Percentiles rank a stretch among this genome's conserved stretches.
These are phyloP conservation scores for Boletus vinaceobasis DNA, from an alignment of 768 basidiomycete species.

Conservation along the genomic window DNA sequence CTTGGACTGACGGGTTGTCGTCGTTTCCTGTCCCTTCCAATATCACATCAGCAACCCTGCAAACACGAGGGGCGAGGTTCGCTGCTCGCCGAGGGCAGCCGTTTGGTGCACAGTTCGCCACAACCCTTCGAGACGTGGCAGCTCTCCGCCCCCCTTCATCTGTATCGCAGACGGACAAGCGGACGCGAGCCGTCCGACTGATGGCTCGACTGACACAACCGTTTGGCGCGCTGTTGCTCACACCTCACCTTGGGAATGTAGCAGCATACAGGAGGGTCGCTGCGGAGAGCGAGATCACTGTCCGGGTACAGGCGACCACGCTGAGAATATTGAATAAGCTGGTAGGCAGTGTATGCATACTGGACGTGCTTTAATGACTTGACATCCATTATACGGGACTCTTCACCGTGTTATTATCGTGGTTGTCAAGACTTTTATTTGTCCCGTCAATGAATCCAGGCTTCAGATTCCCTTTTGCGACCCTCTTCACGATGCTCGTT, in stretches of 20 bases:
- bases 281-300: conserved; percentile 7
- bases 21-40: background rate
- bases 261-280: conserved; percentile 10
- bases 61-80: background rate
- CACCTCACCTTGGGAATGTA: background rate
- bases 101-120: too few relatives aligned
- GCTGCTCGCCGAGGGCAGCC: too few relatives aligned
- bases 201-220: background rate
- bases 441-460: too few relatives aligned
- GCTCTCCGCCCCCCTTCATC: background rate
- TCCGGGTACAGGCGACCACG: conserved; percentile 1
- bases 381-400: too few relatives aligned
- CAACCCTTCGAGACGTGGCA: background rate
- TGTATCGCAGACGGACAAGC: background rate
- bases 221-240: conserved; percentile 11
- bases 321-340: background rate
- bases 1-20: background rate
- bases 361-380: conserved; percentile 6
- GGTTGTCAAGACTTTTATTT: too few relatives aligned
- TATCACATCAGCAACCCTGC: background rate
- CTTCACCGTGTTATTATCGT: too few relatives aligned
- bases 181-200: background rate
- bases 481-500: too few relatives aligned
- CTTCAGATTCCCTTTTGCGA: too few relatives aligned
- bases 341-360: background rate